Conservation (phyloP, 495 filamentous ascomycete species). For the Durotheca rogersii region DNA sequence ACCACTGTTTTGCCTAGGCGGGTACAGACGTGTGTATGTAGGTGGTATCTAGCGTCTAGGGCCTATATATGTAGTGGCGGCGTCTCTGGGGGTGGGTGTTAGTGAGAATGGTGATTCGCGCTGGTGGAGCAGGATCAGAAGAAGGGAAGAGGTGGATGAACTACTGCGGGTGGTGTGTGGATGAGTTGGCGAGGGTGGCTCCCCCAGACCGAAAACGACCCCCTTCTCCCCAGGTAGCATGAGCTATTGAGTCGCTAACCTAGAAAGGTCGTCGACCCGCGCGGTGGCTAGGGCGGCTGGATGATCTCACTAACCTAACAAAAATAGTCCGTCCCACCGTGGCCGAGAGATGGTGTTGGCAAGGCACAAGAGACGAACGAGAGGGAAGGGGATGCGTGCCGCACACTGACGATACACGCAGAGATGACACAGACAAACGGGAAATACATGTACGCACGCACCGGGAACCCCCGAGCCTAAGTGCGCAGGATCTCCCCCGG, state of each 20-base stretch:
- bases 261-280: constrained; percentile 15
- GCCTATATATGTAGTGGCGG: constrained; percentile 25
- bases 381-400: constrained; percentile 1
- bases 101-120: constrained; percentile 26
- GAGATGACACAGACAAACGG: not conserved
- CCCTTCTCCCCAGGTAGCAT: constrained; percentile 13
- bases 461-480: constrained; percentile 7
- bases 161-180: constrained; percentile 26
- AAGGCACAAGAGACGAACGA: constrained; percentile 6
- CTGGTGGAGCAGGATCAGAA: constrained; percentile 26
- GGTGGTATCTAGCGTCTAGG: not conserved
- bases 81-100: constrained; percentile 30
- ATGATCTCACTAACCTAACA: constrained; percentile 25
- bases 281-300: constrained; percentile 25
- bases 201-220: constrained; percentile 12
- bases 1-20: too few relatives aligned
- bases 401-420: too few relatives aligned
- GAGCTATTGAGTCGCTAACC: constrained; percentile 33
- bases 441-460: not conserved
- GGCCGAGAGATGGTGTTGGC: constrained; percentile 11
- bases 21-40: not conserved
- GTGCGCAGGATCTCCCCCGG: not conserved
- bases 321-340: constrained; percentile 12
- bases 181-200: constrained; percentile 23
- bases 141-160: constrained; percentile 31